Base-by-base conservation (phyloP, 148 eudicot species). In the Bassia scoparia region DNA sequence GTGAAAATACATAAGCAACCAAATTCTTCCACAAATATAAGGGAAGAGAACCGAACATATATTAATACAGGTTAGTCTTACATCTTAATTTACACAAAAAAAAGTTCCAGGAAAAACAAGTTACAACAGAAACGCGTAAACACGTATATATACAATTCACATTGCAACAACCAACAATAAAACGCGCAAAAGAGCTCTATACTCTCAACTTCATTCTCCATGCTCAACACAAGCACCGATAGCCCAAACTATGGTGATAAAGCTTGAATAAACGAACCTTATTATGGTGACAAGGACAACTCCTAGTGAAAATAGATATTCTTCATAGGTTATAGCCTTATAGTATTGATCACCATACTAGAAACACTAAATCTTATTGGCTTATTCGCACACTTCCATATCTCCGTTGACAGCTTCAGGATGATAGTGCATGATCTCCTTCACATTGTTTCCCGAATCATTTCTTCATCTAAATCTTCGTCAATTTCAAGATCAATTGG, bases 341-440 rank as follows among this genome's bases (percentile, higher is more conserved):
- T 48, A 14, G 18, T 16, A 12, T 49, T 12, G 13, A 55, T 43
- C 82, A 75, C 74, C 78, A 79, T 68, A 55, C 53, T 34, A 55
- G 35, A 29, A 37, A 61, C 24, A 27, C 41, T 31, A 24, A 79
- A n/a, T 46, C 26, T 48, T 58, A 14, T 41, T 4, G 5, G 2
- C 41, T 80, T 74, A 81, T 23, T 56, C 61, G 72, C 76, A 66
- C 30, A 76, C 73, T 59, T 76, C 81, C 79, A 76, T 48, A 70
- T 61, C 67, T 30, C 77, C 15, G 64, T 74, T 43, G 27, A 75
- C 79, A 66, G 71, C 81, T 79, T 86, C 89, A 27, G 89, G 89
- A 78, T 88, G 89, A 74, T 84, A 88, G 34, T 88, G 87, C 66
- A 86, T 78, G 72, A 88, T 88, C 81, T 88, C 92, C n/a, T 48